Evolutionary conservation across 108 stramenopile species (phyloP).

Genomic region (Fragilariopsis cylindrus): DNA sequence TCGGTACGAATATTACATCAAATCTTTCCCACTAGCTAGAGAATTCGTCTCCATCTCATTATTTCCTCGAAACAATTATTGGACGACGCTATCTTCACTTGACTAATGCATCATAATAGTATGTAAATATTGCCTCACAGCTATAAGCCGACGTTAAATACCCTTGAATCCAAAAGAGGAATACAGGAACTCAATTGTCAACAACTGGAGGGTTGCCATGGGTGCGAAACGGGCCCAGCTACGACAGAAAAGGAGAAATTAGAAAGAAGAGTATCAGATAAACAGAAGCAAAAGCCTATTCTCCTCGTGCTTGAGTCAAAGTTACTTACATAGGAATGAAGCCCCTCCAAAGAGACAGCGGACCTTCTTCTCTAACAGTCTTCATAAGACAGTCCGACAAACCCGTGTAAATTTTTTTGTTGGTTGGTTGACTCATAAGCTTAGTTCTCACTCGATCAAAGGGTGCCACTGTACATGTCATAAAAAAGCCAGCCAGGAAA

Average conservation of each 20-base stretch:
- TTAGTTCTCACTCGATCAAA: constrained; percentile 55
- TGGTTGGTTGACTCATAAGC: constrained; percentile 65
- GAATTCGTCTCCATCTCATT: too few relatives aligned
- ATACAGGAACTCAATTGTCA: constrained; percentile 56
- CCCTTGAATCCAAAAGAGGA: constrained; percentile 44
- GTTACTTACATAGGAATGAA: constrained; percentile 53
- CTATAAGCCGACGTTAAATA: constrained; percentile 20
- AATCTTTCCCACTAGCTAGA: too few relatives aligned
- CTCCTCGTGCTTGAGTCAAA: neutral
- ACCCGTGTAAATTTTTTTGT: constrained; percentile 50
- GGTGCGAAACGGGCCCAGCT: constrained; percentile 70
- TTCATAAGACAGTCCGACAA: constrained; percentile 54
- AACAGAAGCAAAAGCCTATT: too few relatives aligned
- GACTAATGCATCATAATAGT: too few relatives aligned
- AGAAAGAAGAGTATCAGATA: neutral
- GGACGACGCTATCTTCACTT: too few relatives aligned
- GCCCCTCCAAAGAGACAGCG: constrained; percentile 49
- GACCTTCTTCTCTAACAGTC: constrained; percentile 52
- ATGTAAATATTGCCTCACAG: too few relatives aligned
- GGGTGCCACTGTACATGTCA: constrained; percentile 80
- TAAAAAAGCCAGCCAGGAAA: constrained; percentile 54
- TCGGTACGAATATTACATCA: too few relatives aligned
- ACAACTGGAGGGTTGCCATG: constrained; percentile 59
- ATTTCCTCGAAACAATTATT: too few relatives aligned
- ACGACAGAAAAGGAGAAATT: neutral